These are phyloP conservation scores for Termitomyces titanicus DNA, from an alignment of 768 basidiomycete genomes.

Conservation along the genomic window DNA sequence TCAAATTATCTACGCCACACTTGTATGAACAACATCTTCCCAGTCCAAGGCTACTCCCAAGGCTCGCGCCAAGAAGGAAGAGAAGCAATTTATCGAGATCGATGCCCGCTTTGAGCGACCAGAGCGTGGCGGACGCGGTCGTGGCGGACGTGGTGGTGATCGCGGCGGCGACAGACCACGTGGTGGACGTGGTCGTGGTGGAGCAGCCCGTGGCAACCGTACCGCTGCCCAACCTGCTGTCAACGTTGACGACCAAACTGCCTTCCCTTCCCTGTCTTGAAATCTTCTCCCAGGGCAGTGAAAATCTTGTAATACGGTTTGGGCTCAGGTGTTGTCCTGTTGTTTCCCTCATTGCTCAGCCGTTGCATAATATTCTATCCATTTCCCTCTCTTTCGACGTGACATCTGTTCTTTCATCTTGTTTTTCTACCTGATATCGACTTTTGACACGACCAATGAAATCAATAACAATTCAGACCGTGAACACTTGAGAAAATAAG, in stretches of 20 bases:
- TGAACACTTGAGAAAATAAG: conserved; percentile 3
- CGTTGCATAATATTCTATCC: conserved; percentile 16
- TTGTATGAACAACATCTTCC: background rate
- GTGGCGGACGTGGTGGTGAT: conserved; percentile 44
- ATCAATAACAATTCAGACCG: conserved; percentile 19
- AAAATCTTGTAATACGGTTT: conserved; percentile 14
- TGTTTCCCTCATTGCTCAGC: conserved; percentile 15
- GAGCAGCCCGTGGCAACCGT: conserved; percentile 44
- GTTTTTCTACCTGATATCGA: conserved; percentile 16
- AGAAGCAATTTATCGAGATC: conserved; percentile 90
- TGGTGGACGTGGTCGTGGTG: conserved; percentile 32
- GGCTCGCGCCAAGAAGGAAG: conserved; percentile 74
- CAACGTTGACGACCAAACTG: conserved; percentile 78
- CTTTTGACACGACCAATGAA: conserved; percentile 23
- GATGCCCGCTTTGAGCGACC: conserved; percentile 88
- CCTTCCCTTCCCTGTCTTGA: conserved; percentile 86
- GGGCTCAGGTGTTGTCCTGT: conserved; percentile 10
- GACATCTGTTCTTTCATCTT: conserved; percentile 17
- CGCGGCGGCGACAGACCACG: conserved; percentile 38
- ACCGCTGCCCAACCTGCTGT: conserved; percentile 36
- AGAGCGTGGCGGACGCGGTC: conserved; percentile 59
- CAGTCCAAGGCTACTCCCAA: conserved; percentile 68
- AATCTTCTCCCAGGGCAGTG: conserved; percentile 4
- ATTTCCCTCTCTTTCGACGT: conserved; percentile 12
- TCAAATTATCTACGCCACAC: background rate